Conservation (phyloP, 768 basidiomycete genomes). For the Termitomyces eurrhizus region DNA sequence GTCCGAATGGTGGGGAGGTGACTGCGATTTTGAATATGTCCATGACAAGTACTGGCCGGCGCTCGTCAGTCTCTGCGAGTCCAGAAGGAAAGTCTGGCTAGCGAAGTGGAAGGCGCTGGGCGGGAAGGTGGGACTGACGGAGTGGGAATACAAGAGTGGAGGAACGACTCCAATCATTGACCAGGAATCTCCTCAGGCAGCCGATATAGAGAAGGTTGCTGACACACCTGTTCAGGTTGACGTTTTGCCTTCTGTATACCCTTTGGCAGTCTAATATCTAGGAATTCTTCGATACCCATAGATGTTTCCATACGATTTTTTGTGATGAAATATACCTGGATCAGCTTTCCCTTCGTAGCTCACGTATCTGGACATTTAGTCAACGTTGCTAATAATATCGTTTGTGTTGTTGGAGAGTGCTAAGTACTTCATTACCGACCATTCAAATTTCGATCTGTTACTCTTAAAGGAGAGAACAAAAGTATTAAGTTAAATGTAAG, state of each 20-base stretch:
- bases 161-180: not conserved
- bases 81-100: slow-evolving; percentile 45
- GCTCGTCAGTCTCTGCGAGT: slow-evolving; percentile 51
- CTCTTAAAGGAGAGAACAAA: not conserved
- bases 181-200: not conserved
- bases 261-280: not conserved
- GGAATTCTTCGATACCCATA: not conserved
- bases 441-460: no score
- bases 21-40: slow-evolving; percentile 61
- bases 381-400: no score
- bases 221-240: not conserved
- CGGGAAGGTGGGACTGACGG: slow-evolving; percentile 64
- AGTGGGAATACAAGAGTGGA: slow-evolving; percentile 69
- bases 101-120: slow-evolving; percentile 68
- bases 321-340: not conserved
- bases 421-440: no score
- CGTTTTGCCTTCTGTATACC: not conserved
- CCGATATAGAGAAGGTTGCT: slow-evolving; percentile 2
- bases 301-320: not conserved
- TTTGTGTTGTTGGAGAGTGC: no score
- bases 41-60: slow-evolving; percentile 76
- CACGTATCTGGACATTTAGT: not conserved
- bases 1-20: slow-evolving; percentile 67
- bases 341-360: not conserved
- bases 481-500: not conserved